Evolutionary conservation across 768 basidiomycete genomes (phyloP).

Genomic region (Naganishia onofrii): DNA sequence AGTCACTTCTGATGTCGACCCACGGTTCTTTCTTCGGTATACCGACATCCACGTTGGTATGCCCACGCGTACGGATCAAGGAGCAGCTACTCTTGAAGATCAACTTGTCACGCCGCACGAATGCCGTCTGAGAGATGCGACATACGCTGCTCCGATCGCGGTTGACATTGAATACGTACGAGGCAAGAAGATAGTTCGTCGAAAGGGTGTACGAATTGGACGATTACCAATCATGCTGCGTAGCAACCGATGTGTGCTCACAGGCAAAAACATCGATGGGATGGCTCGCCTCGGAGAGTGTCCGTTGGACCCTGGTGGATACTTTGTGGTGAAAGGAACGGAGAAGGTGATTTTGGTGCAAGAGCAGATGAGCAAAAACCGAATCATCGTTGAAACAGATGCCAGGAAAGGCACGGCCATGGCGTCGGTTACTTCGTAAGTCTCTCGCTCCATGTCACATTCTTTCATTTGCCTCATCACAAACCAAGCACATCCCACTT

Average conservation of each 20-base stretch:
- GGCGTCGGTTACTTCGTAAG: constrained; percentile 93
- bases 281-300: constrained; percentile 95
- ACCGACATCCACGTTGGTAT: constrained; percentile 90
- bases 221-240: constrained; percentile 93
- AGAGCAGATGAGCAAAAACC: constrained; percentile 97
- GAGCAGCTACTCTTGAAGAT: constrained; percentile 15
- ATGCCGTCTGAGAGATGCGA: constrained; percentile 90
- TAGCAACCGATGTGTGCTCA: constrained; percentile 89
- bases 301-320: constrained; percentile 97
- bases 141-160: constrained; percentile 86
- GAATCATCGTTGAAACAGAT: constrained; percentile 97
- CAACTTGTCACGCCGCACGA: constrained; percentile 83
- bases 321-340: constrained; percentile 72
- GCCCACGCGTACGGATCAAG: constrained; percentile 76
- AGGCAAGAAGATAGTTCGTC: constrained; percentile 80
- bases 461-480: neutral
- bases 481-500: constrained; percentile 61
- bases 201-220: constrained; percentile 80
- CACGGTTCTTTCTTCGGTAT: constrained; percentile 89
- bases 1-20: constrained; percentile 92
- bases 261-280: constrained; percentile 70
- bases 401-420: constrained; percentile 82
- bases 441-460: constrained; percentile 52
- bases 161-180: constrained; percentile 94
- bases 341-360: constrained; percentile 84